Evolutionary conservation across 2,329 filamentous ascomycete species (phyloP).

Genomic region (Aspergillus pseudoglaucus): DNA sequence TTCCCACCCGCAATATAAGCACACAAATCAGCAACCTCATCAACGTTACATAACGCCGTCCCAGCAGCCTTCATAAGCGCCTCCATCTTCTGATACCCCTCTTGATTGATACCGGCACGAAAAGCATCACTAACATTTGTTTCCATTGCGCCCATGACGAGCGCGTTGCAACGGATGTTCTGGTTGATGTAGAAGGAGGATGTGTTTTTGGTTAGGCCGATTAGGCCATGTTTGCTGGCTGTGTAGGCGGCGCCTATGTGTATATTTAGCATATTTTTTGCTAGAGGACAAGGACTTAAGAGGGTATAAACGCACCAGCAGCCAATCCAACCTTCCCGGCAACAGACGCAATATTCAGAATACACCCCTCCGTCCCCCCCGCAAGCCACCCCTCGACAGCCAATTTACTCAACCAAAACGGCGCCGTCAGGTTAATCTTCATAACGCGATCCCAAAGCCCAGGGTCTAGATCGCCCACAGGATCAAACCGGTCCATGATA

Average conservation of each 20-base stretch:
- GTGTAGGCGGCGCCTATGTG: conserved; percentile 45
- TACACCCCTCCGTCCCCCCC: conserved; percentile 35
- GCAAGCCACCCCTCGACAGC: conserved; percentile 45
- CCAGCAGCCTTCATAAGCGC: conserved; percentile 10
- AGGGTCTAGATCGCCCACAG: conserved; percentile 43
- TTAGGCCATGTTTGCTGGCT: conserved; percentile 48
- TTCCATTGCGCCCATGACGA: conserved; percentile 50
- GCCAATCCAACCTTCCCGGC: conserved; percentile 40
- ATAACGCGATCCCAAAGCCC: conserved; percentile 50
- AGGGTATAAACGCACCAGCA: conserved; percentile 22
- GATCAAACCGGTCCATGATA: conserved; percentile 52
- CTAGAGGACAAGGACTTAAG: not conserved
- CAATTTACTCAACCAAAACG: conserved; percentile 47
- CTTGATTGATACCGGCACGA: conserved; percentile 16
- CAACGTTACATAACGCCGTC: conserved; percentile 15
- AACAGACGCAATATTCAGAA: conserved; percentile 49
- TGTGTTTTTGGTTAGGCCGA: conserved; percentile 53
- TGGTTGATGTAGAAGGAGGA: conserved; percentile 50
- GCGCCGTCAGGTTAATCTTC: conserved; percentile 51
- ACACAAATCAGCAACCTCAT: conserved; percentile 24
- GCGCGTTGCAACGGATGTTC: conserved; percentile 48
- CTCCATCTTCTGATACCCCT: conserved; percentile 15
- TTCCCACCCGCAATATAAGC: conserved; percentile 16
- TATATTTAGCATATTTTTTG: not conserved
- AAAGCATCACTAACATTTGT: conserved; percentile 51